phyloP scores from a whole-genome alignment of 192 early-diverging fungal genomes.

The Radiomyces spectabilis region DNA sequence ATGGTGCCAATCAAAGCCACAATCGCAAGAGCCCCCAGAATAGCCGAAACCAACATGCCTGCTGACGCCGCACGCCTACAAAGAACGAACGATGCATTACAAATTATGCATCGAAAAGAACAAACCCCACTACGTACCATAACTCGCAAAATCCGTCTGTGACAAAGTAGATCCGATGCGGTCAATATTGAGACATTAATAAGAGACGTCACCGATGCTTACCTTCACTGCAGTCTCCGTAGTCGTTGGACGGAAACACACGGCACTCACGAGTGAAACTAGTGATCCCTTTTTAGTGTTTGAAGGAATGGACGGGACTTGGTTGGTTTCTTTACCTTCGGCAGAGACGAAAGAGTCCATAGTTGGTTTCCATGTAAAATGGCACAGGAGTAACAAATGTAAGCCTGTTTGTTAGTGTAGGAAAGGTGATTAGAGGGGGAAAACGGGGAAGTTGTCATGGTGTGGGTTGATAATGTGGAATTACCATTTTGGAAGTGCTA shows the following conservation, averaged over 20 bases:
- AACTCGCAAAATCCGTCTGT: slow-evolving; percentile 28
- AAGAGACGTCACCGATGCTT: neutral
- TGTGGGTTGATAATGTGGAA: too few species aligned
- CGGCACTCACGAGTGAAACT: slow-evolving; percentile 24
- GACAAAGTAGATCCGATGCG: neutral
- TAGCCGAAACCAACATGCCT: slow-evolving; percentile 20
- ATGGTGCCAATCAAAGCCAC: slow-evolving; percentile 19
- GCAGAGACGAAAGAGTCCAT: slow-evolving; percentile 22
- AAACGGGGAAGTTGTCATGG: neutral
- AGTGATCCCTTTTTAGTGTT: neutral
- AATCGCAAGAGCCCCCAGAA: slow-evolving; percentile 18
- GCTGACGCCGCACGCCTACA: slow-evolving; percentile 17
- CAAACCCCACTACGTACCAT: slow-evolving; percentile 4
- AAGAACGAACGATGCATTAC: neutral
- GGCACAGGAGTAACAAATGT: slow-evolving; percentile 25
- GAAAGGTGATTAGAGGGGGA: neutral
- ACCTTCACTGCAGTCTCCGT: slow-evolving; percentile 24
- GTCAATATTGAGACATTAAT: neutral
- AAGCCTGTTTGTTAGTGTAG: slow-evolving; percentile 5
- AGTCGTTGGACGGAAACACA: slow-evolving; percentile 19
- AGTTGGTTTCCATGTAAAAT: slow-evolving; percentile 26
- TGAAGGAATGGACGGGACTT: neutral
- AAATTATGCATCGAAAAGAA: neutral
- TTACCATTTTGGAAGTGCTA: slow-evolving; percentile 29
- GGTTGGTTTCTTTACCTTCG: slow-evolving; percentile 8